phyloP scores from a whole-genome alignment of 768 basidiomycete species.

The Boletus coccyginus region DNA sequence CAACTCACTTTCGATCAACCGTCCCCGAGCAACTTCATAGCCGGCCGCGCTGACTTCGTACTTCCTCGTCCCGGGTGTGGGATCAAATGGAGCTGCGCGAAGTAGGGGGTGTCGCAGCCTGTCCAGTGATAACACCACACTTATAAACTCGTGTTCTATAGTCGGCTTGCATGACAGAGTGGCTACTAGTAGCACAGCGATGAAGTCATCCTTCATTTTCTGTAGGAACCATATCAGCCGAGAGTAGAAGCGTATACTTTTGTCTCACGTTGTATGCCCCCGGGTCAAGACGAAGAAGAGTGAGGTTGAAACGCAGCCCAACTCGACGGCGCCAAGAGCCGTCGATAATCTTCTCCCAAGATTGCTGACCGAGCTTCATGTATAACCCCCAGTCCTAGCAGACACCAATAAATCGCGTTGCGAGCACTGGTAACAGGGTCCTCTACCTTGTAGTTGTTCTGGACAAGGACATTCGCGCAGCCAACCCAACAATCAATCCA shows the following conservation, averaged over 20 bases:
- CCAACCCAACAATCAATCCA: constrained; percentile 76
- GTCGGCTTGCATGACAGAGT: constrained; percentile 46
- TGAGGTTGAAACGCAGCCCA: constrained; percentile 59
- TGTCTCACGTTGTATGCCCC: constrained; percentile 54
- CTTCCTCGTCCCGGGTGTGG: constrained; percentile 20
- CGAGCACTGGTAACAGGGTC: constrained; percentile 1
- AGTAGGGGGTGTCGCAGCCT: constrained; percentile 53
- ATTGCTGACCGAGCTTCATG: constrained; percentile 49
- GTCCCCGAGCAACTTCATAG: constrained; percentile 34
- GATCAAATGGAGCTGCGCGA: constrained; percentile 30
- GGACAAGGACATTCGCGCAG: constrained; percentile 60
- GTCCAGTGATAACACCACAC: constrained; percentile 57
- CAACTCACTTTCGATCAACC: constrained; percentile 39
- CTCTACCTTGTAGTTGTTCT: constrained; percentile 44
- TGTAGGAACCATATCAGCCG: constrained; percentile 23
- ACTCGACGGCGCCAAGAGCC: constrained; percentile 53
- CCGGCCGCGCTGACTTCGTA: constrained; percentile 31
- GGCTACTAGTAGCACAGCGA: constrained; percentile 52
- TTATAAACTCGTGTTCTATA: constrained; percentile 58
- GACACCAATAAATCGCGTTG: not conserved
- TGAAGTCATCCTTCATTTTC: constrained; percentile 47
- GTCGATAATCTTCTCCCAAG: constrained; percentile 55
- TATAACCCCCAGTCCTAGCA: constrained; percentile 61
- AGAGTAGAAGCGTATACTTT: not conserved
- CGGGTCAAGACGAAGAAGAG: constrained; percentile 56